Percentiles rank a stretch among this genome's conserved stretches.
Evolutionary conservation across 345 rosid genomes (phyloP).

Genomic region (Acer campestre): DNA sequence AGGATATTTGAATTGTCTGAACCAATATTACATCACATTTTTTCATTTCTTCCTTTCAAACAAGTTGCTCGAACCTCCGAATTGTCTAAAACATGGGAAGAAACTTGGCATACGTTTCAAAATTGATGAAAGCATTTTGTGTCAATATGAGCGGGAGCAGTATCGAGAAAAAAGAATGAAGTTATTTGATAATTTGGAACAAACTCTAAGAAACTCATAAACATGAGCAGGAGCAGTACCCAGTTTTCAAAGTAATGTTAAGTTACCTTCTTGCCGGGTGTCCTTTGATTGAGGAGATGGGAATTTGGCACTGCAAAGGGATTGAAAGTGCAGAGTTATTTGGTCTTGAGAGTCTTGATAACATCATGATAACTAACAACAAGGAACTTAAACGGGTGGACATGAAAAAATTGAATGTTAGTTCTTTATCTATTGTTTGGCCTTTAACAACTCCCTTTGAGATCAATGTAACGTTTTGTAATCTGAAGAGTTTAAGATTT

Average conservation of each 20-base stretch:
- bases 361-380: not conserved
- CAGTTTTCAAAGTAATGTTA: not conserved
- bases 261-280: not conserved
- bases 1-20: slow-evolving; percentile 8
- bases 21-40: not conserved
- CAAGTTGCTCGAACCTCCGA: not conserved
- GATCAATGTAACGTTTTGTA: no score
- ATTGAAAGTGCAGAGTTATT: not conserved
- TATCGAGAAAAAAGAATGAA: no score
- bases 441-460: not conserved
- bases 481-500: no score
- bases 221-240: no score
- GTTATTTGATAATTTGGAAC: not conserved
- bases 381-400: not conserved
- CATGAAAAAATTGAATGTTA: not conserved
- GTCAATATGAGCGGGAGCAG: no score
- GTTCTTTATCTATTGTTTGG: not conserved
- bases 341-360: not conserved
- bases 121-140: not conserved
- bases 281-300: not conserved
- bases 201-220: not conserved
- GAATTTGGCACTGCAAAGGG: not conserved
- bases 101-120: not conserved
- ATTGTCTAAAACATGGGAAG: slow-evolving; percentile 2
- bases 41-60: not conserved